Conservation (phyloP, 2,329 filamentous ascomycete species). For the Orbilia javanica region DNA sequence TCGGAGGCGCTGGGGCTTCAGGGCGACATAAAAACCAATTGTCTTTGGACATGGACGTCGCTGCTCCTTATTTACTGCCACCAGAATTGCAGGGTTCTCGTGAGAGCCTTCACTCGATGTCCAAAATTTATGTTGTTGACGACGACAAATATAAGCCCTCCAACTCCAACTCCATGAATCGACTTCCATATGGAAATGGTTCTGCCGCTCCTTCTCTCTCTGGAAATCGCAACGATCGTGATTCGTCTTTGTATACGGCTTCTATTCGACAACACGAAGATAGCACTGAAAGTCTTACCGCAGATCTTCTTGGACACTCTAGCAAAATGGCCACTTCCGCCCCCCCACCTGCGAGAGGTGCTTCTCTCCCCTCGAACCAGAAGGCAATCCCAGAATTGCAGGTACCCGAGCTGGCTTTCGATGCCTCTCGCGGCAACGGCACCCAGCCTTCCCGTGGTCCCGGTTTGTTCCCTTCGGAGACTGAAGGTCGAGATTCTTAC, state of each 20-base stretch:
- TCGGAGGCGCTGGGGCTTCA: constrained; percentile 24
- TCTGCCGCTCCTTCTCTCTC: constrained; percentile 26
- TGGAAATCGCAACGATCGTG: constrained; percentile 35
- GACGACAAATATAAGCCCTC: constrained; percentile 87
- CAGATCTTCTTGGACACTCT: constrained; percentile 49
- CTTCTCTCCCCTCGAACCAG: constrained; percentile 57
- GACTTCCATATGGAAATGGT: constrained; percentile 46
- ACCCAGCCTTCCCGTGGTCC: constrained; percentile 21
- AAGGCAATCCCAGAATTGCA: constrained; percentile 49
- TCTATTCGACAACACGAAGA: constrained; percentile 60
- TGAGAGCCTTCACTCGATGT: constrained; percentile 88
- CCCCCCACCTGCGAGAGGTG: constrained; percentile 58
- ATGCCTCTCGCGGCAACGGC: constrained; percentile 39
- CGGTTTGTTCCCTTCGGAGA: constrained; percentile 33
- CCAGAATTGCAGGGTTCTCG: constrained; percentile 81
- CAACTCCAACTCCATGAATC: constrained; percentile 63
- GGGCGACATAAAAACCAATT: constrained; percentile 69
- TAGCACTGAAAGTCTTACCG: constrained; percentile 55
- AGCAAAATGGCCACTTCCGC: constrained; percentile 56
- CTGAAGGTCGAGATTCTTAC: constrained; percentile 51
- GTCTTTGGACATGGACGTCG: constrained; percentile 78
- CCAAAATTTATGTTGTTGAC: constrained; percentile 77
- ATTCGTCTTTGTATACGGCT: constrained; percentile 61
- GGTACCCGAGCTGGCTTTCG: constrained; percentile 27
- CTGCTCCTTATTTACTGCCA: constrained; percentile 93